Base-by-base conservation (phyloP, 345 rosid genomes). In the Cardamine occulta region DNA sequence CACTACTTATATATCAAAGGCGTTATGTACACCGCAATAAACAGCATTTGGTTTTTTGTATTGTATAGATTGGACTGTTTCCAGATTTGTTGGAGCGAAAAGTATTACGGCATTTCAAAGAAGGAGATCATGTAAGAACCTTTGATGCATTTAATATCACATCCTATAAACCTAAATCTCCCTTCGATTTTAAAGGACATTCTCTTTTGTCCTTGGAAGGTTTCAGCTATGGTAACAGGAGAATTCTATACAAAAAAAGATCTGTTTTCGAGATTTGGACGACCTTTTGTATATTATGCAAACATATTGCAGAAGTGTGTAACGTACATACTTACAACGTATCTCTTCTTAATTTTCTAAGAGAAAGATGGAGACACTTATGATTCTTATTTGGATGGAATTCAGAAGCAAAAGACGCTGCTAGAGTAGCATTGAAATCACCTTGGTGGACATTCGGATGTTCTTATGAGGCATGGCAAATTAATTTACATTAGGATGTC, bases 361-460 rank as follows among this genome's bases (percentile, higher is more conserved):
- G n/a, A 15, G 44, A 52, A 52, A 39, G 28, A 40, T 29, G 11
- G 47, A 48, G 49, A 49, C 14, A 45, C 18, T 68, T 15, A 31
- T 19, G 72, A 42, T 73, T 72, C 39, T 29, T 76, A 13, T 70
- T 52, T 80, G 91, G 93, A 66, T 84, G 87, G 42, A 70, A 57
- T 37, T 80, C 89, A 9, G 98, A 93, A 78, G 97, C 96, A 62
- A 91, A 93, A 83, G 96, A 91, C 47, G 84, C 98, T 4, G 96
- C 97, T 24, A 88, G 98, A 85, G 90, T 85, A 48, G 90, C 93
- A 72, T 70, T 93, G 61, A 91, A 85, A 82, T 89, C 92, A 52
- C 97, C 97, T 44, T 93, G 96, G 97, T 93, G 96, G 97, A 93
- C 93, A 7, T 77, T 91, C 76, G 96, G 97, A 63, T 91, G 93